Evolutionary conservation across 2,329 filamentous ascomycete genomes (phyloP), one percentile per base, ranked within the genome.

Genomic region (Cladorrhinum sp.): DNA sequence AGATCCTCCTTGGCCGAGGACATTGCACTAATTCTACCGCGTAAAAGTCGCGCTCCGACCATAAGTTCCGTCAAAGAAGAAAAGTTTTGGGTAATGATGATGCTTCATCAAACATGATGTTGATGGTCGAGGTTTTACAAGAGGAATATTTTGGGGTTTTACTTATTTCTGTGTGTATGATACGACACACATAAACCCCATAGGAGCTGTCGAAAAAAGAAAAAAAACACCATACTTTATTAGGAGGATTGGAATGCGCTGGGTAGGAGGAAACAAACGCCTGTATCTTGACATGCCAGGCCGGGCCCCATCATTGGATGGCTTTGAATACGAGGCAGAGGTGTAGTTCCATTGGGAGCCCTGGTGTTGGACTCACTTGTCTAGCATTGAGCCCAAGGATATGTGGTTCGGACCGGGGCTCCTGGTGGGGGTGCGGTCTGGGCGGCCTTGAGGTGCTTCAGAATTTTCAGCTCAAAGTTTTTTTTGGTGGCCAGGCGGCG

Each of bases 121-220:
- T 56, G 51, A 58, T 60, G 4, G 55, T 54, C 16, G 55, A 13
- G 16, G 58, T 63, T 36, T 63, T n/a, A 58, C 16, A 60, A n/a
- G 24, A 63, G 55, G n/a, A 22, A 63, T 63, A 41, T 63, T 63
- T 49, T 60, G 55, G 20, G 61, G 61, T 24, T 63, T 63, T 25
- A 63, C 58, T n/a, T 63, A 58, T 63, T 22, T 57, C 58, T 24
- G 58, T 60, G 58, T 63, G 61, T 20, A 63, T 63, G 41, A 60
- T 38, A 2, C 32, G 27, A 29, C 61, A 57, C 20, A 22, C 32
- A 29, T 58, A 63, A 45, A 6, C 50, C 61, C 12, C 55, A 25
- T 12, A 63, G 50, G n/a, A 63, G 58, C 52, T 60, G 54, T 18
- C 41, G 51, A 9, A 58, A 36, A n/a, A 63, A n/a, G n/a, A n/a